These are phyloP conservation scores for Ilyonectria sp. DNA, from an alignment of 2,329 filamentous ascomycete genomes.

Conservation along the genomic window DNA sequence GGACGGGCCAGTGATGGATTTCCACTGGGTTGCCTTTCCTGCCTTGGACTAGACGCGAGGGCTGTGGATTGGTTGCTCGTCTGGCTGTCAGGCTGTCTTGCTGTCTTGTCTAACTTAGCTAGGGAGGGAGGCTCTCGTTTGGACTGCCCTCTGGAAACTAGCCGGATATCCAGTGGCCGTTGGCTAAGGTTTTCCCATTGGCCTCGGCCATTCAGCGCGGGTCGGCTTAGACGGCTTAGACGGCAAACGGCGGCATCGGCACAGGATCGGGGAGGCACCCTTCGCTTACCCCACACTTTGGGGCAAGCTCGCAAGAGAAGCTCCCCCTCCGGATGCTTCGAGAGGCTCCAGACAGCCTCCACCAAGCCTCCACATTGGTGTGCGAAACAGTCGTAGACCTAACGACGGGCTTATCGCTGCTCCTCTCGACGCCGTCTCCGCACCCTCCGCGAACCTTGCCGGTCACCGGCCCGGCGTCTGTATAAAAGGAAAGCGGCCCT, in stretches of 20 bases:
- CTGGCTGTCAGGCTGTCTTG: background rate
- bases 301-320: background rate
- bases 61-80: background rate
- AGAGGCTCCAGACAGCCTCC: background rate
- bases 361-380: slow-evolving; percentile 11
- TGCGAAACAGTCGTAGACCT: too few species aligned
- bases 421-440: slow-evolving; percentile 5
- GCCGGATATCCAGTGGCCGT: slow-evolving; percentile 4
- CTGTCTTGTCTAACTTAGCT: too few species aligned
- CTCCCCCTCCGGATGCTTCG: slow-evolving; percentile 11
- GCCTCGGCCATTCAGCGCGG: slow-evolving; percentile 18
- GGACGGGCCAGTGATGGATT: background rate
- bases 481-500: slow-evolving; percentile 24
- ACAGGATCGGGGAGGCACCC: slow-evolving; percentile 30
- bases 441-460: slow-evolving; percentile 3
- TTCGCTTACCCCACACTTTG: slow-evolving; percentile 34
- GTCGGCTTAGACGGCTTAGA: slow-evolving; percentile 40
- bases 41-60: too few species aligned
- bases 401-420: slow-evolving; percentile 17
- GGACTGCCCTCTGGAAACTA: slow-evolving; percentile 1
- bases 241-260: slow-evolving; percentile 47
- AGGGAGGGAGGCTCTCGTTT: background rate
- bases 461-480: slow-evolving; percentile 29
- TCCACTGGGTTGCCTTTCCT: too few species aligned
- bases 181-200: slow-evolving; percentile 30